phyloP scores from a whole-genome alignment of 2,329 filamentous ascomycete species.

The Neodidymelliopsis sp. region DNA sequence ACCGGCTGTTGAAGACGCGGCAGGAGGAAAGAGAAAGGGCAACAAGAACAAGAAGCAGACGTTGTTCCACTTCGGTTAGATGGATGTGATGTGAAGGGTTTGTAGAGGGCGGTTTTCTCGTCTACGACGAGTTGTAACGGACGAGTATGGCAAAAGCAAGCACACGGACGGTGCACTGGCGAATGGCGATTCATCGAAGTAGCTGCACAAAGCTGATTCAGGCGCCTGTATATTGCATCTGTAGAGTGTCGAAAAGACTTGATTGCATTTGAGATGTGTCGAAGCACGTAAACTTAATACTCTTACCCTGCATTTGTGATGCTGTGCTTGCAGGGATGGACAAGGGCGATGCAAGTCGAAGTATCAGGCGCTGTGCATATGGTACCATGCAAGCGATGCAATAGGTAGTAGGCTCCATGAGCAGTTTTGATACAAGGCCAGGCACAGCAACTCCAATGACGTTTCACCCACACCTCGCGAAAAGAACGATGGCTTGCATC shows the following conservation, averaged over 20 bases:
- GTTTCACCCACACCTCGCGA: neutral
- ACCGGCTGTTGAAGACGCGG: constrained; percentile 31
- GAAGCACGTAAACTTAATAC: neutral
- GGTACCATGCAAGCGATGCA: too few relatives aligned
- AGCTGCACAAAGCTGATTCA: neutral
- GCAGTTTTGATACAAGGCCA: neutral
- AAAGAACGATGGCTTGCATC: constrained; percentile 15
- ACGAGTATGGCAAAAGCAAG: constrained; percentile 4
- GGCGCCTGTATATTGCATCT: neutral
- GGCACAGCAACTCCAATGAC: neutral
- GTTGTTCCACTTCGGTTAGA: constrained; percentile 58
- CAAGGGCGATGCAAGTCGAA: too few relatives aligned
- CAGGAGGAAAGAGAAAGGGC: constrained; percentile 53
- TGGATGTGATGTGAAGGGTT: neutral
- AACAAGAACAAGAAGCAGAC: constrained; percentile 61
- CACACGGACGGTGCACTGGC: neutral
- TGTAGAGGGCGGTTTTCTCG: neutral
- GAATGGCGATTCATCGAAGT: neutral
- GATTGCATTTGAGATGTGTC: neutral
- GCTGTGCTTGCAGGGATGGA: too few relatives aligned
- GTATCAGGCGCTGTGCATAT: too few relatives aligned
- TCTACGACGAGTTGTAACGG: too few relatives aligned
- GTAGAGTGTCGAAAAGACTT: neutral
- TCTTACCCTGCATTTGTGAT: neutral
- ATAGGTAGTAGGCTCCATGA: neutral